Percentiles rank a stretch among this genome's conserved stretches.
Conservation (phyloP, 2,329 filamentous ascomycete species). For the Grosmannia clavigera region DNA sequence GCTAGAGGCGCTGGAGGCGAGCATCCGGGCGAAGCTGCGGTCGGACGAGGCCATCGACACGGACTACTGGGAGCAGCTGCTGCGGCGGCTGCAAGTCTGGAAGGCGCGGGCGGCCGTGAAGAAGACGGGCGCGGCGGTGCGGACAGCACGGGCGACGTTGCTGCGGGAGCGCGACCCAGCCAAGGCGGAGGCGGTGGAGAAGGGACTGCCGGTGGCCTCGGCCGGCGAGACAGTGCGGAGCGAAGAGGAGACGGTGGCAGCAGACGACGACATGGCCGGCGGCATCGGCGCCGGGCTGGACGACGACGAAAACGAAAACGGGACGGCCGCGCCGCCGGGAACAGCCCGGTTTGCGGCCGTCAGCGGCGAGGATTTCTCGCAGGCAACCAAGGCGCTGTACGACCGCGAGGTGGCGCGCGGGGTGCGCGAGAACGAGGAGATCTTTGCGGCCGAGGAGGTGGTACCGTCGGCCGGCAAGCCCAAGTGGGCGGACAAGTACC, state of each 20-base stretch:
- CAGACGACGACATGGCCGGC: not conserved
- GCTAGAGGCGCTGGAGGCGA: constrained; percentile 72
- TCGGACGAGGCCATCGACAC: constrained; percentile 89
- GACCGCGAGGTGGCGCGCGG: constrained; percentile 88
- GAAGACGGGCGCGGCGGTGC: constrained; percentile 64
- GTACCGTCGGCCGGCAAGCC: constrained; percentile 53
- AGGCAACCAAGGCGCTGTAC: constrained; percentile 78
- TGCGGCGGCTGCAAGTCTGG: constrained; percentile 75
- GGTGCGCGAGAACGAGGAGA: constrained; percentile 86
- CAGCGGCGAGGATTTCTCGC: constrained; percentile 68
- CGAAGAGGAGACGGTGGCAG: not conserved
- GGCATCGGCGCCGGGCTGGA: not conserved
- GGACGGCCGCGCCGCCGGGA: not conserved
- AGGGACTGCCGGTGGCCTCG: constrained; percentile 7
- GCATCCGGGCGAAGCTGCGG: constrained; percentile 74
- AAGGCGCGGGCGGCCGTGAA: constrained; percentile 81
- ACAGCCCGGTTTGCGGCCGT: constrained; percentile 22
- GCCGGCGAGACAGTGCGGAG: not conserved
- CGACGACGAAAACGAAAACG: not conserved
- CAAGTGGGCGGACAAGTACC: constrained; percentile 73
- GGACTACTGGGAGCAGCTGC: constrained; percentile 93
- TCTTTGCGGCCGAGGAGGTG: constrained; percentile 82
- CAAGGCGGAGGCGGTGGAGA: constrained; percentile 39
- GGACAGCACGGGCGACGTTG: constrained; percentile 53
- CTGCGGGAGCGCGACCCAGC: constrained; percentile 56